Conservation (phyloP, 1,139 yeast genomes). For the Blastobotrys ciferrii region DNA sequence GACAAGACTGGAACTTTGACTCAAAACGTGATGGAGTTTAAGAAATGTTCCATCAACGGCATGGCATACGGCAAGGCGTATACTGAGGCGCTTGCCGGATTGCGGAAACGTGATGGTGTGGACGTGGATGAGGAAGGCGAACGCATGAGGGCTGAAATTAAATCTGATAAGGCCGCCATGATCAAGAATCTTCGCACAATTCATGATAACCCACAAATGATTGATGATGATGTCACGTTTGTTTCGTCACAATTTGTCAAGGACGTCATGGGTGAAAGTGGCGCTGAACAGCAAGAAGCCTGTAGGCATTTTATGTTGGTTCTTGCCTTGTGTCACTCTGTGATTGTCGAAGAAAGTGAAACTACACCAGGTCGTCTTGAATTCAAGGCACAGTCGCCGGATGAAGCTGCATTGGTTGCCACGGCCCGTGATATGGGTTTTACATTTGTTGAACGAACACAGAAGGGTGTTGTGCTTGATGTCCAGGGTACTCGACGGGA, state of each 20-base stretch:
- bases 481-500: constrained; percentile 70
- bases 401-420: constrained; percentile 91
- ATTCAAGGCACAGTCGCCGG: constrained; percentile 96
- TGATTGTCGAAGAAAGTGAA: constrained; percentile 60
- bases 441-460: constrained; percentile 70
- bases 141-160: constrained; percentile 45
- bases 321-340: constrained; percentile 88
- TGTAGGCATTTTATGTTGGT: constrained; percentile 68
- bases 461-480: constrained; percentile 64
- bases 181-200: constrained; percentile 48
- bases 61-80: constrained; percentile 87
- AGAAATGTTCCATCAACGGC: constrained; percentile 86
- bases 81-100: constrained; percentile 92
- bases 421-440: constrained; percentile 92
- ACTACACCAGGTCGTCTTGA: constrained; percentile 52
- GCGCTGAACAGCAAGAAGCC: constrained; percentile 52
- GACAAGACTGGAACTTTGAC: constrained; percentile 97
- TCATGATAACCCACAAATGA: constrained; percentile 56
- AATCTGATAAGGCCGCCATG: constrained; percentile 63
- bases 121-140: constrained; percentile 63
- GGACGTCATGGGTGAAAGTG: constrained; percentile 43
- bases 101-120: constrained; percentile 78
- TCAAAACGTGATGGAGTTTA: constrained; percentile 95
- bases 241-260: constrained; percentile 24
- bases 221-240: constrained; percentile 52